phyloP scores from a whole-genome alignment of 352 stramenopile species.

The Globisporangium orthogonon region DNA sequence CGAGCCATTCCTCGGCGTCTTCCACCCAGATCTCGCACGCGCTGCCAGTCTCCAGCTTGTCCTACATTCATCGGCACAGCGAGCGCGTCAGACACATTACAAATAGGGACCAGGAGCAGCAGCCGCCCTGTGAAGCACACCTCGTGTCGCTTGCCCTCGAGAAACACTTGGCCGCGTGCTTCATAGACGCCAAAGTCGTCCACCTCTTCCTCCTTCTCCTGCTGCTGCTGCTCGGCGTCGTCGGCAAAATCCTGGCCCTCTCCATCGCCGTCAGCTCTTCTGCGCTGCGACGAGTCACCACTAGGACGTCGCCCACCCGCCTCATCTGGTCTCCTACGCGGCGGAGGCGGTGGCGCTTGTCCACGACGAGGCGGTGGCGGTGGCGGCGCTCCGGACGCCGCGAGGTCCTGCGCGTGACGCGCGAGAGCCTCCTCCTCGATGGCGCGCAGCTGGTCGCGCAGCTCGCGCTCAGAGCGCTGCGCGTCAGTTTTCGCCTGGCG shows the following conservation, averaged over 20 bases:
- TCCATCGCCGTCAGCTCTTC: background rate
- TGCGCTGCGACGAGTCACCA: background rate
- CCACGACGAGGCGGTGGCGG: constrained; percentile 2
- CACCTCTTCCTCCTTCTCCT: constrained; percentile 26
- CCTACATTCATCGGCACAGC: background rate
- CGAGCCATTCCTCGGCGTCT: constrained; percentile 63
- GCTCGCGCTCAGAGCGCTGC: constrained; percentile 39
- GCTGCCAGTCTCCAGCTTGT: constrained; percentile 56
- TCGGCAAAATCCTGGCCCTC: constrained; percentile 6
- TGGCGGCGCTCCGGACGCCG: constrained; percentile 1
- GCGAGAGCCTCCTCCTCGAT: constrained; percentile 42
- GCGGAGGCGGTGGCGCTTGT: constrained; percentile 23
- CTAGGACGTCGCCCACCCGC: background rate
- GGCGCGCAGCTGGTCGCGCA: constrained; percentile 58
- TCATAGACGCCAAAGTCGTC: constrained; percentile 70
- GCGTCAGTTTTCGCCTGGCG: constrained; percentile 65
- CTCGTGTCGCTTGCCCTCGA: constrained; percentile 77
- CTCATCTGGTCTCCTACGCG: constrained; percentile 8
- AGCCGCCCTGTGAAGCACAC: constrained; percentile 1
- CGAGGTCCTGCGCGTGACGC: constrained; percentile 10
- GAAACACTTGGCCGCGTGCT: constrained; percentile 61
- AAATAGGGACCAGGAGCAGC: too few relatives aligned
- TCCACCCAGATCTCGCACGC: constrained; percentile 82
- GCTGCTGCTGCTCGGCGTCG: constrained; percentile 17
- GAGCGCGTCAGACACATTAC: background rate